Conservation (phyloP, 441 rosid species). For the Capsella rubella region DNA sequence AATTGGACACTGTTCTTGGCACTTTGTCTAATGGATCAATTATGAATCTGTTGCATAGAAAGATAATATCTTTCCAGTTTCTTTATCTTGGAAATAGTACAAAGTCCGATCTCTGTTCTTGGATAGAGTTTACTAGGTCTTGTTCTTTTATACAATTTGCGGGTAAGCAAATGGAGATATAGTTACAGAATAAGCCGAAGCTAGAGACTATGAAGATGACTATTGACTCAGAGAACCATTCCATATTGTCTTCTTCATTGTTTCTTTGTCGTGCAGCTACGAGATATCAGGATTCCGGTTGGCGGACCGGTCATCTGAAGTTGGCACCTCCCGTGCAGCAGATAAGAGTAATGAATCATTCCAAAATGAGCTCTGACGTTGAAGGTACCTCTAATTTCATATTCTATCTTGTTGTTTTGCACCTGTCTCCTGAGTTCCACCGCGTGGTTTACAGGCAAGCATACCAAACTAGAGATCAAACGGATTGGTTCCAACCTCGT, state of each 20-base stretch:
- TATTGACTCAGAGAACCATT: slow-evolving; percentile 1
- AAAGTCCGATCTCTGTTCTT: slow-evolving; percentile 36
- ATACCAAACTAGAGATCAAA: slow-evolving; percentile 77
- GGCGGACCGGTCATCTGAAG: slow-evolving; percentile 85
- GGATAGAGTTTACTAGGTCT: slow-evolving; percentile 28
- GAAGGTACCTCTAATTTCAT: slow-evolving; percentile 68
- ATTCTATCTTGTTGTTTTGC: slow-evolving; percentile 62
- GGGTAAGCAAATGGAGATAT: slow-evolving; percentile 22
- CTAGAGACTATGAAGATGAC: slow-evolving; percentile 21
- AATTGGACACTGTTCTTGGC: slow-evolving; percentile 19
- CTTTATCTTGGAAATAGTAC: slow-evolving; percentile 28
- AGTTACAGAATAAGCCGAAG: slow-evolving; percentile 30
- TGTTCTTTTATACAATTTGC: slow-evolving; percentile 36
- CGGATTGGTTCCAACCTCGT: slow-evolving; percentile 61
- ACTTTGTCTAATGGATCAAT: slow-evolving; percentile 25
- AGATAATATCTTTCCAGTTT: slow-evolving; percentile 20
- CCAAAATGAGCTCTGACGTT: slow-evolving; percentile 75
- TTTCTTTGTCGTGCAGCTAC: slow-evolving; percentile 63
- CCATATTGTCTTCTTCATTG: slow-evolving; percentile 34
- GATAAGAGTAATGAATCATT: slow-evolving; percentile 68
- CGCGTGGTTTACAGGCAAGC: slow-evolving; percentile 65
- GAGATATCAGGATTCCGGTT: slow-evolving; percentile 64
- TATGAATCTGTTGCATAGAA: slow-evolving; percentile 12
- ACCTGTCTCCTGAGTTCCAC: slow-evolving; percentile 70
- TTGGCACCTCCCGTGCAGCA: slow-evolving; percentile 77